Evolutionary conservation across 345 rosid species (phyloP), one percentile per base, ranked within the genome.

Genomic region (Lepidium africanum): DNA sequence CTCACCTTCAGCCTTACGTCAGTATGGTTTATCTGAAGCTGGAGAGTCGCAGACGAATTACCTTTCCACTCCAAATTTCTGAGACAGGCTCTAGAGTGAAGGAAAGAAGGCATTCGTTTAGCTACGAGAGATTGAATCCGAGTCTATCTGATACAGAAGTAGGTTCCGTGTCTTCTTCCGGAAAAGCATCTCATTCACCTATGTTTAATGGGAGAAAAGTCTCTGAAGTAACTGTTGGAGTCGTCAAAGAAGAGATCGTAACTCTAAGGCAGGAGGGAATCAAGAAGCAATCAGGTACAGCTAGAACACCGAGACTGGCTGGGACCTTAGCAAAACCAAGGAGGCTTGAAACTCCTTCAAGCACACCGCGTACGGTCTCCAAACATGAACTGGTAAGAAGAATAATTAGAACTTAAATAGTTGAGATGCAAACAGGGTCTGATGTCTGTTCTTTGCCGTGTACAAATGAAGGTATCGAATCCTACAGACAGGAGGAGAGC

Each of bases 1-100:
- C 92, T 8, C 85, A 87, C 80, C 99, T 94, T 67, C 92, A 86
- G 62, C 92, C 92, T 46, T 81, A 82, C 70, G 84, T 89, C 30
- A 87, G 73, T 38, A 79, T 84, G 77, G 79, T 91, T 60, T 87
- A 91, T 75, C 78, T 80, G 55, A 94, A 86, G 80, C 76, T 85
- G 38, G 90, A 79, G 75, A 80, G 77, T 72, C 96, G 88, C 6
- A 73, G 95, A 59, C 37, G 81, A 63, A 77, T 48, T 77, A 77
- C 76, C 69, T 81, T 82, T 77, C 78, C 83, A 0, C 14, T 37
- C 14, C 80, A 73, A 36, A 82, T 88, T 86, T 61, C 46, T 45
- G 78, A 62, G 50, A 64, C 71, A 16, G 48, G 45, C 42, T 36
- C 58, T 50, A 48, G 69, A 36, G 55, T 57, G 39, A 66, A 79